Evolutionary conservation across 1,284 basidiomycete species (phyloP), one percentile per base, ranked within the genome.

Genomic region (Microstroma glucosiphilum): DNA sequence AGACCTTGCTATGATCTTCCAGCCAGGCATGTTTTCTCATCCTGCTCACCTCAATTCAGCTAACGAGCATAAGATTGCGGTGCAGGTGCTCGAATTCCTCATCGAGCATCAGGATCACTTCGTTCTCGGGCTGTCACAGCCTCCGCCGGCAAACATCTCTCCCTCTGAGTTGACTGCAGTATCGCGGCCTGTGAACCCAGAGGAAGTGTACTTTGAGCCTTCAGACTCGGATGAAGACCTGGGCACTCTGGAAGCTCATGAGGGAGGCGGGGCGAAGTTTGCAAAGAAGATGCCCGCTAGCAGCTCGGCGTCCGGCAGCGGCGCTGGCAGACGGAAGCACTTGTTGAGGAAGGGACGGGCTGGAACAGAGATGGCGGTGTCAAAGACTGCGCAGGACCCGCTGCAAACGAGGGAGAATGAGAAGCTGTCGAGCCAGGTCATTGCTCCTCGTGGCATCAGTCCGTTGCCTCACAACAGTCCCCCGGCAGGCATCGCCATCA

Each of bases 61-160:
- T 0, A 66, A 71, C 53, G 92, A 96, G 76, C 91, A 94, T 80
- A 85, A 86, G 26, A 83, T 91, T 6, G 92, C 89, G 62, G 93
- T 96, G 78, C 84, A 86, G 65, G 92, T 97, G 51, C 84, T 98
- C 60, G 91, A 96, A 77, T 97, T 96, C 79, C 83, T 98, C 61
- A 97, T 98, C 72, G 88, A 86, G 26, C 72, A 78, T 60, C 76
- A 78, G 57, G 75, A 77, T 60, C 66, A 71, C 41, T 79, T 79
- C 57, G 73, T 79, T 40, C 68, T 79, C 1, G 76, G 69, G 58
- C 66, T 76, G 63, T 69, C 69, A 2, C 68, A 69, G 2, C 70
- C 70, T n/a, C 72, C 75, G 0, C 64, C 71, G 11, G 64, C 71
- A 15, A 68, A 73, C 41, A 53, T 76, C 17, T 60, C 59, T 0